Evolutionary conservation across 2,329 filamentous ascomycete genomes (phyloP).

Genomic region (Ophiostoma sp.): DNA sequence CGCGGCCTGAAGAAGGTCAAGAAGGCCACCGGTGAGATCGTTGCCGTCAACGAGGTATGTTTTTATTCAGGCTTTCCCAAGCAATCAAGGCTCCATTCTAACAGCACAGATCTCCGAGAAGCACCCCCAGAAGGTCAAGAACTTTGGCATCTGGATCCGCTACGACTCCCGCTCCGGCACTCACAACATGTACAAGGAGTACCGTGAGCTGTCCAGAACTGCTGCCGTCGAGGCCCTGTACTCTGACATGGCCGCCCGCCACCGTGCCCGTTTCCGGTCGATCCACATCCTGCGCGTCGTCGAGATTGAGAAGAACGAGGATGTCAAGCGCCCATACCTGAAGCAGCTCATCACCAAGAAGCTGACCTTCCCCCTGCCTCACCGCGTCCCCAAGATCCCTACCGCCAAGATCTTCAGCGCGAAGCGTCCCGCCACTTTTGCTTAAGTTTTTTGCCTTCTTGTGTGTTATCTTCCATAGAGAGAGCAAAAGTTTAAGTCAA

Average conservation of each 20-base stretch:
- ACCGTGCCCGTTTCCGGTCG: slow-evolving; percentile 95
- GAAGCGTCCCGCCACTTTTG: slow-evolving; percentile 94
- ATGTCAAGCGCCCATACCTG: slow-evolving; percentile 98
- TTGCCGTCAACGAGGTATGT: slow-evolving; percentile 88
- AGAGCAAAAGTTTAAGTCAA: no score
- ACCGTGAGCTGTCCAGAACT: slow-evolving; percentile 95
- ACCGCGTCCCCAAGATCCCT: slow-evolving; percentile 79
- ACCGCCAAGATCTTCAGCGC: slow-evolving; percentile 90
- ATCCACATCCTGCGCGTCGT: slow-evolving; percentile 96
- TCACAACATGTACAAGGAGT: slow-evolving; percentile 99
- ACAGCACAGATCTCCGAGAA: slow-evolving; percentile 83
- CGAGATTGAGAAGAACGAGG: slow-evolving; percentile 89
- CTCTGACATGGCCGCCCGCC: slow-evolving; percentile 99
- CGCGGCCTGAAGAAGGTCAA: slow-evolving; percentile 99
- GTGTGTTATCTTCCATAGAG: no score
- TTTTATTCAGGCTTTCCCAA: neutral
- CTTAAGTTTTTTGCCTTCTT: slow-evolving; percentile 48
- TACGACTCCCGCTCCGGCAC: slow-evolving; percentile 99
- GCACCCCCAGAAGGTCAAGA: slow-evolving; percentile 99
- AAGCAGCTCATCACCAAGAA: slow-evolving; percentile 94
- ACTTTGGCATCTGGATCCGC: slow-evolving; percentile 99
- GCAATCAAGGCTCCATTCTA: neutral
- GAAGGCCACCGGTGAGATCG: slow-evolving; percentile 99
- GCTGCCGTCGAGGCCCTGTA: slow-evolving; percentile 96
- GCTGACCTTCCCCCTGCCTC: slow-evolving; percentile 97